Base-by-base conservation (phyloP, 306 rosid genomes). In the Quercus wislizeni region DNA sequence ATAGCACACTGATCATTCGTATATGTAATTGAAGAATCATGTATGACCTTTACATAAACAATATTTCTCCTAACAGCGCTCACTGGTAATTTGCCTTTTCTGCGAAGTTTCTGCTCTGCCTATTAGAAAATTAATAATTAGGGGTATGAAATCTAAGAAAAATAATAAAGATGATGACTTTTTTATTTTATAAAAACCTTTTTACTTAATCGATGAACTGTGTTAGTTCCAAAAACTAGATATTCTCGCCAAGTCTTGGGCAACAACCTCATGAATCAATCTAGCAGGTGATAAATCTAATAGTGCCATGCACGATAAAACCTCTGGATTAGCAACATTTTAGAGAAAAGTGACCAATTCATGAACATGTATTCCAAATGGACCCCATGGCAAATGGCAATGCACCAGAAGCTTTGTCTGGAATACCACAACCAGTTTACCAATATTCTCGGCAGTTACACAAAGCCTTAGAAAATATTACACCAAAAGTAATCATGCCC, bases 381-480 rank as follows among this genome's bases (percentile, higher is more conserved):
- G 55, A 54, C 52, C 76, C 75, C 61, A 55, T 55, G 51, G 55
- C 52, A 68, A 18, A 55, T 41, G 58, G 55, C 52, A 68, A 12
- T 55, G 21, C n/a, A 52, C 67, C 58, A 12, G 54, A 61, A 75
- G 71, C 73, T 76, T 76, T 73, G 84, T 76, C 82, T 76, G 38
- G 73, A 54, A 65, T 55, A 65, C 65, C 21, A 43, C 57, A 15
- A 76, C 46, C 64, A 35, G 77, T 38, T 51, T 61, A 11, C 77
- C 86, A 62, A 70, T 68, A 72, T 77, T 73, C 75, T 81, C 72
- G 85, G 78, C 30, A 27, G 52, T 31, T 54, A 55, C 51, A 62
- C 49, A 8, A 33, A n/a, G 38, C 19, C 43, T 38, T 18, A 1
- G 20, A 33, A 73, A 71, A 10, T 28, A 17, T 13, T 64, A 72